Evolutionary conservation across 306 rosid genomes (phyloP).

Genomic region (Casuarina equisetifolia): DNA sequence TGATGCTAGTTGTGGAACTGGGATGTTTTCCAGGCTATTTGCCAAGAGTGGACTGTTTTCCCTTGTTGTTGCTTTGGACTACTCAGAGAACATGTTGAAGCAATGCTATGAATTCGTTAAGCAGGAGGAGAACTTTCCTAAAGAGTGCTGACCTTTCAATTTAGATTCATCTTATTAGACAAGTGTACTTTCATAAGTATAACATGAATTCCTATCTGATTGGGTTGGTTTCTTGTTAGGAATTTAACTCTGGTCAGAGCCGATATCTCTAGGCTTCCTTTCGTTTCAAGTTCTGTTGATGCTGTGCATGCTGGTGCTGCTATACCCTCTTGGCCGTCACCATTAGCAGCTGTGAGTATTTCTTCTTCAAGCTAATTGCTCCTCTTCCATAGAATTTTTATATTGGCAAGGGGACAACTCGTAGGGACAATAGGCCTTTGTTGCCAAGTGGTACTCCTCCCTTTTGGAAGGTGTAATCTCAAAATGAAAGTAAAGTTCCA

Average conservation of each 20-base stretch:
- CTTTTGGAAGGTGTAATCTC: not conserved
- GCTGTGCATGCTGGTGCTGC: slow-evolving; percentile 98
- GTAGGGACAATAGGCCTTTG: not conserved
- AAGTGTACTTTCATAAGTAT: not conserved
- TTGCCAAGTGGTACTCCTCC: not conserved
- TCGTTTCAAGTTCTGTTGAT: slow-evolving; percentile 79
- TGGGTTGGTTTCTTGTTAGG: slow-evolving; percentile 39
- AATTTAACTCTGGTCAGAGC: slow-evolving; percentile 76
- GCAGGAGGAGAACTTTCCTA: slow-evolving; percentile 72
- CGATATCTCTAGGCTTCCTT: slow-evolving; percentile 90
- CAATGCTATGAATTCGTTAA: slow-evolving; percentile 77
- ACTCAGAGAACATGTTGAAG: slow-evolving; percentile 89
- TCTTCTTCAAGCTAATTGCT: slow-evolving; percentile 20
- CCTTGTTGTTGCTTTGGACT: slow-evolving; percentile 78
- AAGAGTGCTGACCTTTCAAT: slow-evolving; percentile 47
- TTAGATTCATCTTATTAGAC: slow-evolving; percentile 15
- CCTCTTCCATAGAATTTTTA: slow-evolving; percentile 15
- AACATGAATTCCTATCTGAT: slow-evolving; percentile 12
- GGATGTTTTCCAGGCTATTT: slow-evolving; percentile 83
- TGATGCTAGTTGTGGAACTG: slow-evolving; percentile 96
- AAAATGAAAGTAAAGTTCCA: no score
- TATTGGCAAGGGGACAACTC: not conserved
- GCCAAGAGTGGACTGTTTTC: slow-evolving; percentile 88
- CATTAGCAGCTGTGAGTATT: slow-evolving; percentile 72
- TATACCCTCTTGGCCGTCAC: slow-evolving; percentile 96